phyloP scores from a whole-genome alignment of 2,329 filamentous ascomycete species.

The Talaromyces albobiverticillius region DNA sequence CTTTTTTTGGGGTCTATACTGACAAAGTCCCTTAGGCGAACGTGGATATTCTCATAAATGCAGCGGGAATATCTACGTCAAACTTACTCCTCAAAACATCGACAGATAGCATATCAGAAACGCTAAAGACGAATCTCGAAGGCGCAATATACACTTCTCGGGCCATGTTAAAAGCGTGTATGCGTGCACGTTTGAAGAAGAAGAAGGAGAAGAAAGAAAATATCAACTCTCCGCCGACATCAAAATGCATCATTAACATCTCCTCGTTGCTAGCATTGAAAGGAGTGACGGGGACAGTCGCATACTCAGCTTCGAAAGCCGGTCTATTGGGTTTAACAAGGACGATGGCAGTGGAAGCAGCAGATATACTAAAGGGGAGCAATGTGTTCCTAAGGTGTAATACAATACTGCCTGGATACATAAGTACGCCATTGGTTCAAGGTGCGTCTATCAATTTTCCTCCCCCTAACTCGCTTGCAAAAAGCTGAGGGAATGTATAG shows the following conservation, averaged over 20 bases:
- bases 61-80: conserved; percentile 69
- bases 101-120: conserved; percentile 50
- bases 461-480: neutral
- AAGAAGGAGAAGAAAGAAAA: conserved; percentile 49
- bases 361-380: conserved; percentile 55
- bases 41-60: conserved; percentile 69
- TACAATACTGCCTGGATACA: conserved; percentile 77
- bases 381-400: conserved; percentile 67
- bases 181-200: conserved; percentile 28
- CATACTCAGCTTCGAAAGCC: conserved; percentile 78
- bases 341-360: conserved; percentile 33
- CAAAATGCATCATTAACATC: conserved; percentile 78
- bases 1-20: neutral
- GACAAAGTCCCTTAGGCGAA: conserved; percentile 24
- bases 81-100: conserved; percentile 59
- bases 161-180: conserved; percentile 34
- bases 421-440: conserved; percentile 75
- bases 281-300: conserved; percentile 66
- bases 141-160: conserved; percentile 41
- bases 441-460: neutral
- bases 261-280: conserved; percentile 70
- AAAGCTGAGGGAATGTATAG: conserved; percentile 24
- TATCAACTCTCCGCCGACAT: conserved; percentile 30
- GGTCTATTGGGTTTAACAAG: conserved; percentile 64
- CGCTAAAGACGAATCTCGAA: conserved; percentile 69